These are phyloP conservation scores for Orobanche coerulescens DNA, from an alignment of 257 asterid genomes.

Conservation along the genomic window DNA sequence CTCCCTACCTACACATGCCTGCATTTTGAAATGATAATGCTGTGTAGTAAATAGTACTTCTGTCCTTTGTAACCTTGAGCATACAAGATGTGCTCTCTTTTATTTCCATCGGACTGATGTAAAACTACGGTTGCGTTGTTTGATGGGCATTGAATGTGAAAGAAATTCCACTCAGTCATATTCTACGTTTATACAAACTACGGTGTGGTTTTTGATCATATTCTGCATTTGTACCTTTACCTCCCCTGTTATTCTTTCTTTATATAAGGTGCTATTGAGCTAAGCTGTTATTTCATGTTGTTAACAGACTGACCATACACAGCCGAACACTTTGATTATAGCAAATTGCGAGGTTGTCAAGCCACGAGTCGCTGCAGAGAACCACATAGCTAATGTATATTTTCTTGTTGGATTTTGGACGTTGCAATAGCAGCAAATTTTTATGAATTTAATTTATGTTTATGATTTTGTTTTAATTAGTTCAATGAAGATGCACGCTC, in stretches of 20 bases:
- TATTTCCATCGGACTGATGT: neutral
- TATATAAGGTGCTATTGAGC: neutral
- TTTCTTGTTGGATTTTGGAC: neutral
- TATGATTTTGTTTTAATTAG: slow-evolving; percentile 35
- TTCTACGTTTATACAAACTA: neutral
- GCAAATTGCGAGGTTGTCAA: slow-evolving; percentile 90
- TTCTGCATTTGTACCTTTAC: neutral
- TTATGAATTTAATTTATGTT: slow-evolving; percentile 3
- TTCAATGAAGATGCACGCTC: slow-evolving; percentile 97
- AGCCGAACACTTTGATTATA: slow-evolving; percentile 88
- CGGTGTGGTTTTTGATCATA: neutral
- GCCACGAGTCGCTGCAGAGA: slow-evolving; percentile 91
- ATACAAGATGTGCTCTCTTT: neutral
- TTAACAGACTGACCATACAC: slow-evolving; percentile 79
- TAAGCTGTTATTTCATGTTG: slow-evolving; percentile 13
- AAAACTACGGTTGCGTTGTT: neutral
- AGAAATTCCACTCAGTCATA: neutral
- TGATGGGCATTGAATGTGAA: neutral
- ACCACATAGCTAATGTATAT: slow-evolving; percentile 73
- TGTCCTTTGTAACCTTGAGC: neutral
- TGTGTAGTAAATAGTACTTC: neutral
- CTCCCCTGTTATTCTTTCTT: neutral
- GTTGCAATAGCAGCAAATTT: neutral
- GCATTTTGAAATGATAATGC: neutral
- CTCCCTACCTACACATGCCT: neutral